Evolutionary conservation across 768 basidiomycete genomes (phyloP), one percentile per base, ranked within the genome.

Genomic region (Phylloporus scabripes): DNA sequence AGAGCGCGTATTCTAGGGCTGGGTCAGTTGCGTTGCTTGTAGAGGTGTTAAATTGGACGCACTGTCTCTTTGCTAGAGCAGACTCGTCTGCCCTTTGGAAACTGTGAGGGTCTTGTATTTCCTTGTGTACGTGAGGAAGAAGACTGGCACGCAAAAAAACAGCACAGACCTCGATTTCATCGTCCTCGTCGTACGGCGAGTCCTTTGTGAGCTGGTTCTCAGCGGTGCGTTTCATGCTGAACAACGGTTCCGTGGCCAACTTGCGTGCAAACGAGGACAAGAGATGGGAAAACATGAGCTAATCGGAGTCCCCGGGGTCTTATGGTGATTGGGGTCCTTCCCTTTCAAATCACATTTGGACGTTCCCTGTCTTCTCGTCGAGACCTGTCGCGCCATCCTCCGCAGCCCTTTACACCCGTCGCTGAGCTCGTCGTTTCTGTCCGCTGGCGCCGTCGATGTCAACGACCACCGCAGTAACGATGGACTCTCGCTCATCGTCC

Each of bases 201-300:
- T 82, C 83, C 58, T 80, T 87, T 10, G 75, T 72, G 29, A 91
- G 60, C 57, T 91, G 84, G 52, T 69, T 78, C 45, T 89, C 87
- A 62, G 87, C 87, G 48, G 74, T 77, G 63, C 87, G 79, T 68
- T 90, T 90, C 84, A 88, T 83, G 57, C 42, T 62, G 51, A 49
- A 37, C 37, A 45, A 42, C 37, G 45, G 48, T 17, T n/a, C 18
- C 15, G 4, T 10, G 1, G 33, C 21, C 40, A 52, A 42, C 45
- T 26, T 3, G 20, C n/a, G 43, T 15, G 42, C 28, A 43, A 46
- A 37, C 18, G n/a, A 24, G 23, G 28, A 26, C 18, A 42, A 42
- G n/a, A 11, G 42, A 53, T 47, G 55, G 38, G 47, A 58, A 59
- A 53, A 36, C 42, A 57, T 61, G 45, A 61, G 12, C 48, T 59